These are phyloP conservation scores for Alloascoidea hylecoeti DNA, from an alignment of 805 yeast species.

Conservation along the genomic window DNA sequence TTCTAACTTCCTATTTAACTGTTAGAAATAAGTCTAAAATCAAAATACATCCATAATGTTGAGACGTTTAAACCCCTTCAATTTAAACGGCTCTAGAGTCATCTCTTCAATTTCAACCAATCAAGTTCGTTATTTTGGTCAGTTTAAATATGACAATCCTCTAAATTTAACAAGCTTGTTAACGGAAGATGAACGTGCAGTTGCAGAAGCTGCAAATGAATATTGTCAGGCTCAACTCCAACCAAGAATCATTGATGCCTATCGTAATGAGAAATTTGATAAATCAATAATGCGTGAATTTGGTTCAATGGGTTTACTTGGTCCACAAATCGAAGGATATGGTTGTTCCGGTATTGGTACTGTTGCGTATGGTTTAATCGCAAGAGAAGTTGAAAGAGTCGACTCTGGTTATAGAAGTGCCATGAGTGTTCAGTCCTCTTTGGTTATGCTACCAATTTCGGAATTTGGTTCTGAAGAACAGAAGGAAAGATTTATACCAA, in stretches of 20 bases:
- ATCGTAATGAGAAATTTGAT: constrained; percentile 22
- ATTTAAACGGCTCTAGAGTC: too few relatives aligned
- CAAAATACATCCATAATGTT: too few relatives aligned
- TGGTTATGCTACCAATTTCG: constrained; percentile 27
- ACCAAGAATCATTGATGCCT: constrained; percentile 24
- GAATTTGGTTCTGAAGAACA: constrained; percentile 24
- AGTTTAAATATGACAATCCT: constrained; percentile 25
- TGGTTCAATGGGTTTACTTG: constrained; percentile 26
- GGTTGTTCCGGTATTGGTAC: constrained; percentile 27
- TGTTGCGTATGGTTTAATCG: constrained; percentile 26
- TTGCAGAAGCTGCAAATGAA: constrained; percentile 20
- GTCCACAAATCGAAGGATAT: constrained; percentile 25
- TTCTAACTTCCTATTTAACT: too few relatives aligned
- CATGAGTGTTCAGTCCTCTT: constrained; percentile 28
- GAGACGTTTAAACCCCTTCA: too few relatives aligned
- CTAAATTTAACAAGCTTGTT: constrained; percentile 17
- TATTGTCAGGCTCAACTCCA: constrained; percentile 20
- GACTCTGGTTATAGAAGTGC: constrained; percentile 30
- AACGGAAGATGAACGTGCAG: constrained; percentile 23
- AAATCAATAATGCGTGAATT: constrained; percentile 20
- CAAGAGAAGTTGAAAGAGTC: constrained; percentile 28
- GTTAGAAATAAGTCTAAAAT: too few relatives aligned
- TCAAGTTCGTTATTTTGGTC: too few relatives aligned
- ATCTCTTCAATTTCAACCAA: too few relatives aligned
- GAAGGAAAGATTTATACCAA: constrained; percentile 24